These are phyloP conservation scores for Tephrocybe sp. DNA, from an alignment of 768 basidiomycete genomes.

Conservation along the genomic window DNA sequence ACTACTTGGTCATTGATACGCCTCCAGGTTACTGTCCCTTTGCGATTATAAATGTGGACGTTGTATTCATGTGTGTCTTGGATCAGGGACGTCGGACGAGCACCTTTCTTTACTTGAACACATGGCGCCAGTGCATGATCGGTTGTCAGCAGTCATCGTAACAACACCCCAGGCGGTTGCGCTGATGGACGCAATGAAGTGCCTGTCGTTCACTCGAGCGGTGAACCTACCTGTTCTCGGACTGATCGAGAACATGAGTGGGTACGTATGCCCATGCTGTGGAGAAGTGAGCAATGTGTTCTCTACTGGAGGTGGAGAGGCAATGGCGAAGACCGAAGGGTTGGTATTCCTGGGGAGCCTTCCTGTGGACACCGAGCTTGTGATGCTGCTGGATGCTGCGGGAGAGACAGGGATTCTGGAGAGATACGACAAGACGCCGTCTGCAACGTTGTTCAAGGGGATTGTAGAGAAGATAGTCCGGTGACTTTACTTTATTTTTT, in stretches of 20 bases:
- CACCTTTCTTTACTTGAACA: constrained; percentile 96
- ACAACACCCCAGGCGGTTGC: constrained; percentile 98
- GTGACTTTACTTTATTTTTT: background rate
- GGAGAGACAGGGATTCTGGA: constrained; percentile 45
- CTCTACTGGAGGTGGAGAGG: constrained; percentile 89
- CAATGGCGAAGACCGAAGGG: constrained; percentile 76
- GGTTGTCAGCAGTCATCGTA: constrained; percentile 85
- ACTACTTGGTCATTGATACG: constrained; percentile 93
- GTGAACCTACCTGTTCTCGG: constrained; percentile 87
- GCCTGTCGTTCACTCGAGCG: constrained; percentile 90
- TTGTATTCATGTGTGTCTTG: constrained; percentile 19
- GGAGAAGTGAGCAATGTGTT: constrained; percentile 95
- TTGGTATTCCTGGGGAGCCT: constrained; percentile 82
- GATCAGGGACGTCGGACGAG: constrained; percentile 94
- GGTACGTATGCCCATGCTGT: constrained; percentile 97
- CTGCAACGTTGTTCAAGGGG: constrained; percentile 62
- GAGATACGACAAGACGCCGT: constrained; percentile 67
- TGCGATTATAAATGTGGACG: constrained; percentile 6
- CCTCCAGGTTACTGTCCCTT: constrained; percentile 75
- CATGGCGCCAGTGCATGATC: constrained; percentile 77
- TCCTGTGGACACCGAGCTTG: constrained; percentile 92
- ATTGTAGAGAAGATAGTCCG: constrained; percentile 41
- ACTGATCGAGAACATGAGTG: constrained; percentile 97
- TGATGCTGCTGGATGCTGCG: constrained; percentile 77
- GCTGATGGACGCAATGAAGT: constrained; percentile 93